These are phyloP conservation scores for Penicillium carneum DNA, from an alignment of 2,329 filamentous ascomycete species.

Conservation along the genomic window DNA sequence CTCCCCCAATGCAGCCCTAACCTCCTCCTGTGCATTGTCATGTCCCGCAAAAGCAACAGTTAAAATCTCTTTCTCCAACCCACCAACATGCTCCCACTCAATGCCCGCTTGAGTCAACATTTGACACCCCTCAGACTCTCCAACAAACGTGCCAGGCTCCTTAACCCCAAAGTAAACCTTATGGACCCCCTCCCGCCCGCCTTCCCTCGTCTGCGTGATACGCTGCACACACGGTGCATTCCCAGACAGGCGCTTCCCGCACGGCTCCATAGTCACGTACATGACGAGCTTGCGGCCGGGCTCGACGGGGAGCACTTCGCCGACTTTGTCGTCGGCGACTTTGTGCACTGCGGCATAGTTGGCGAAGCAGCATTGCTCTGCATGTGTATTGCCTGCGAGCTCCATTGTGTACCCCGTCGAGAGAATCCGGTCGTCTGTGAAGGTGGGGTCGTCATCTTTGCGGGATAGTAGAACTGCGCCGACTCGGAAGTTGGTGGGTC, in stretches of 20 bases:
- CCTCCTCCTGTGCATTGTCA: conserved; percentile 47
- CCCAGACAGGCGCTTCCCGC: conserved; percentile 56
- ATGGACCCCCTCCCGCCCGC: conserved; percentile 67
- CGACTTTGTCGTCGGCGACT: conserved; percentile 46
- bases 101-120: conserved; percentile 77
- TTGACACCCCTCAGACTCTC: conserved; percentile 75
- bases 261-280: conserved; percentile 85
- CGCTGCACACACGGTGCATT: conserved; percentile 71
- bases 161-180: conserved; percentile 86
- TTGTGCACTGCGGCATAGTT: conserved; percentile 62
- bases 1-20: conserved; percentile 37
- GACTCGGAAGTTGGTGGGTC: conserved; percentile 90
- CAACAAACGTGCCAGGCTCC: conserved; percentile 90
- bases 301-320: conserved; percentile 52
- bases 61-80: conserved; percentile 81
- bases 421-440: conserved; percentile 62
- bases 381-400: conserved; percentile 90
- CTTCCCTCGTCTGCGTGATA: conserved; percentile 64
- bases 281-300: conserved; percentile 63
- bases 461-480: conserved; percentile 79
- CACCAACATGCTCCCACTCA: conserved; percentile 73
- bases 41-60: conserved; percentile 85
- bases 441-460: conserved; percentile 37
- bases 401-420: conserved; percentile 91
- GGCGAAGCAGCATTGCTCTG: conserved; percentile 87